Conservation (phyloP, 208 protist genomes). For the Trypanosoma platydactyli region DNA sequence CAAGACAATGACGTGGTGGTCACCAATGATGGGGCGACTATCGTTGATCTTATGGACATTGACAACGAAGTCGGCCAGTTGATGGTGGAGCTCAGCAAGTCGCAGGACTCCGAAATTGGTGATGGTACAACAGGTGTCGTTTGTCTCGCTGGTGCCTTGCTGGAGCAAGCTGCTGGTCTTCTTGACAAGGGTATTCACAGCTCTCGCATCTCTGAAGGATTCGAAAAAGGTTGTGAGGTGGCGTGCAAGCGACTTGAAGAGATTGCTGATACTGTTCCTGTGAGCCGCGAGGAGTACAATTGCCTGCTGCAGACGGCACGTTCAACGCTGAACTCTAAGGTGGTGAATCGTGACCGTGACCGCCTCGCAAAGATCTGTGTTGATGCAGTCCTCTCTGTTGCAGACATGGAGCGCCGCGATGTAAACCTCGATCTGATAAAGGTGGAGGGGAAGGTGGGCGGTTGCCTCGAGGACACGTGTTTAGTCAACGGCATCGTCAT, state of each 20-base stretch:
- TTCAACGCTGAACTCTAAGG: slow-evolving; percentile 99
- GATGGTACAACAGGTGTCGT: slow-evolving; percentile 99
- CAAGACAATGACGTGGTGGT: slow-evolving; percentile 99
- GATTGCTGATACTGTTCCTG: slow-evolving; percentile 84
- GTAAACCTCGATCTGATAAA: slow-evolving; percentile 99
- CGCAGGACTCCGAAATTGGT: slow-evolving; percentile 99
- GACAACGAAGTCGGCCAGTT: slow-evolving; percentile 99
- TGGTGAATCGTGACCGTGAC: slow-evolving; percentile 96
- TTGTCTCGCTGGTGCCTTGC: slow-evolving; percentile 98
- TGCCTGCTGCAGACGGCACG: slow-evolving; percentile 96
- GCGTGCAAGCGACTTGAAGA: slow-evolving; percentile 93
- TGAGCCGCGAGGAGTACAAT: slow-evolving; percentile 82
- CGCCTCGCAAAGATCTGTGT: slow-evolving; percentile 99
- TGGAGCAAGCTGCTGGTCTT: slow-evolving; percentile 96
- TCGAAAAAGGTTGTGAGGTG: slow-evolving; percentile 97
- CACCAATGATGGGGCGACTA: slow-evolving; percentile 99
- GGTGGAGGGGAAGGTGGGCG: slow-evolving; percentile 97
- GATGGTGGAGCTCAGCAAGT: slow-evolving; percentile 99
- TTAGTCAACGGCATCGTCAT: slow-evolving; percentile 98
- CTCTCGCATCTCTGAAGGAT: slow-evolving; percentile 98
- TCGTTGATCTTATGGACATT: slow-evolving; percentile 98
- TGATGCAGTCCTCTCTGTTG: slow-evolving; percentile 98
- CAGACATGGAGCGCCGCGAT: slow-evolving; percentile 98
- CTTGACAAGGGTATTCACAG: slow-evolving; percentile 99
- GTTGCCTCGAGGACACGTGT: slow-evolving; percentile 97